Conservation (phyloP, 768 basidiomycete species). For the Lentinula sp. region DNA sequence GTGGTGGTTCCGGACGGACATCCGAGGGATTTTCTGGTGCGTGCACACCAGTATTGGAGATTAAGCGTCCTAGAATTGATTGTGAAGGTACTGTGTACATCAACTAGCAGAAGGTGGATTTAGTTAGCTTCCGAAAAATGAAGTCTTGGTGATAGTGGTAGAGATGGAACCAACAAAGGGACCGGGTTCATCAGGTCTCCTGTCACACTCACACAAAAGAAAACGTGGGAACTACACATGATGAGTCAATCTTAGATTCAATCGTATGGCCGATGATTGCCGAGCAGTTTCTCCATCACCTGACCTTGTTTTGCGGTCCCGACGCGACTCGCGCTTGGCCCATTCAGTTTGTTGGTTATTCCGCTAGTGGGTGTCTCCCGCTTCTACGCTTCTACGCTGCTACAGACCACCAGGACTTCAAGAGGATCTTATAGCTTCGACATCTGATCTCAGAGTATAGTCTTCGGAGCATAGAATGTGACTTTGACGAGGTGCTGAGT, state of each 20-base stretch:
- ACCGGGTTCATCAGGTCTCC: too few relatives aligned
- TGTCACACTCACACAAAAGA: background rate
- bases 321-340: too few relatives aligned
- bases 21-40: background rate
- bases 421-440: too few relatives aligned
- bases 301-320: background rate
- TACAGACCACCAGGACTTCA: too few relatives aligned
- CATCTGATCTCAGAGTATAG: too few relatives aligned
- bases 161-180: too few relatives aligned
- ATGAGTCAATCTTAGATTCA: background rate
- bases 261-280: background rate
- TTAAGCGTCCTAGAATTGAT: constrained; percentile 5
- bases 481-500: too few relatives aligned
- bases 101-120: background rate
- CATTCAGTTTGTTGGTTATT: too few relatives aligned
- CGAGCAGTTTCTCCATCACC: background rate
- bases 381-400: too few relatives aligned
- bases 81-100: constrained; percentile 5
- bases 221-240: background rate
- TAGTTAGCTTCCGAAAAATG: background rate
- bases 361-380: too few relatives aligned
- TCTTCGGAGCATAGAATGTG: too few relatives aligned
- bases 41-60: background rate
- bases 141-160: background rate
- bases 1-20: background rate